Base-by-base conservation (phyloP, 345 rosid species). In the Mangifera indica region DNA sequence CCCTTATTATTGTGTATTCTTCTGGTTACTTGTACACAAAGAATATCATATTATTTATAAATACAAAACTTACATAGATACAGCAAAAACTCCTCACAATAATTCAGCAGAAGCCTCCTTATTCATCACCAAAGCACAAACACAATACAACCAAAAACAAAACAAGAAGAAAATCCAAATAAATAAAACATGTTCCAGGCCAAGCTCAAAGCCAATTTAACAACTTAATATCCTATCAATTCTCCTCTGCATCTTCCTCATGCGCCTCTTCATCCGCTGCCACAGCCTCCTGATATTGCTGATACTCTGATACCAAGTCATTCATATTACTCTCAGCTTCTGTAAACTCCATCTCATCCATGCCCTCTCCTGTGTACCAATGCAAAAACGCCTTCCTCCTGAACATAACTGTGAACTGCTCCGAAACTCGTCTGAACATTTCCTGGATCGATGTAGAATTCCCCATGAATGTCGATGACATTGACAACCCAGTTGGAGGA, bases 291-390 rank as follows among this genome's bases (percentile, higher is more conserved):
- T 91, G 97, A 74, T 93, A 93, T 62, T 93, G 93, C 79, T 91
- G 95, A 77, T 93, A 93, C 77, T 91, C 95, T 0, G 97, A 91
- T 0, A 93, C 98, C 79, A 93, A 82, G 53, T 93, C 98, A 51
- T 93, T 93, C 97, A 93, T 91, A 66, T 93, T 93, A 56, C 97
- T 91, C 73, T 91, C 97, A 0, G 98, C 98, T 83, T 90, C 97
- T 0, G 97, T 93, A 65, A 93, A 93, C 79, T 93, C 97, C 98
- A 93, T 93, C 69, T 93, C 97, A 66, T 93, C 98, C 98, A 93
- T 93, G 21, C 98, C 98, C 65, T 93, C 95, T 40, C 97, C 98
- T 0, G 97, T 93, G 70, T 93, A 91, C 95, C 98, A 91, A 80
- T 93, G 87, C 83, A 86, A 76, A 74, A 84, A 86, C 0, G 90